Evolutionary conservation across 495 filamentous ascomycete species (phyloP).

Genomic region (Aspergillus ellipticus): DNA sequence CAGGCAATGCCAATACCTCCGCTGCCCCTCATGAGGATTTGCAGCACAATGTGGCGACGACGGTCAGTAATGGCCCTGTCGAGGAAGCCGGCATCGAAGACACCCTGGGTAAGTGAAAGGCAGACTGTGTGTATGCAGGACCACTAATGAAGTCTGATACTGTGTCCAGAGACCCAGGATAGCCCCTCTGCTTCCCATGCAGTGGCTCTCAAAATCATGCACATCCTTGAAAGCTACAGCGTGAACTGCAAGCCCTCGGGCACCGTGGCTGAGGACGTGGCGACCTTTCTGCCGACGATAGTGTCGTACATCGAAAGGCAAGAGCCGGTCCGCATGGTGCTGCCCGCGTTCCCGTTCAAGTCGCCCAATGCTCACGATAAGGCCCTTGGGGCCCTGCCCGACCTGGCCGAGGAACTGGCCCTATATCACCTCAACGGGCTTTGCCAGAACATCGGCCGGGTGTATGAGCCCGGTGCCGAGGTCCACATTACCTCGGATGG

Average conservation of each 20-base stretch:
- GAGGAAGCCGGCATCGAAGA: no score
- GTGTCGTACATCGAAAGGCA: neutral
- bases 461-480: conserved; percentile 44
- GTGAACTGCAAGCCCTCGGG: conserved; percentile 2
- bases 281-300: conserved; percentile 5
- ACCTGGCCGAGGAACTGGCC: conserved; percentile 46
- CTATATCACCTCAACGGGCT: conserved; percentile 42
- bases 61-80: no score
- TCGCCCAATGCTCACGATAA: conserved; percentile 44
- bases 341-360: conserved; percentile 50
- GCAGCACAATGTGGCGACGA: no score
- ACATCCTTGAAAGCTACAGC: conserved; percentile 1
- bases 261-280: neutral
- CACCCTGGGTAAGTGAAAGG: no score
- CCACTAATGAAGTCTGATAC: no score
- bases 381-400: conserved; percentile 41
- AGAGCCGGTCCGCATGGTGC: conserved; percentile 29
- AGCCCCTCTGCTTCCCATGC: neutral
- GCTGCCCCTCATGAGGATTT: no score
- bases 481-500: conserved; percentile 47
- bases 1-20: no score
- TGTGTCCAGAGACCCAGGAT: no score
- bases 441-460: conserved; percentile 35
- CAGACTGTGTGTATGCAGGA: no score
- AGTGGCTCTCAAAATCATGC: conserved; percentile 1